Evolutionary conservation across 2,329 filamentous ascomycete species (phyloP).

Genomic region (Aspergillus novofumigatus): DNA sequence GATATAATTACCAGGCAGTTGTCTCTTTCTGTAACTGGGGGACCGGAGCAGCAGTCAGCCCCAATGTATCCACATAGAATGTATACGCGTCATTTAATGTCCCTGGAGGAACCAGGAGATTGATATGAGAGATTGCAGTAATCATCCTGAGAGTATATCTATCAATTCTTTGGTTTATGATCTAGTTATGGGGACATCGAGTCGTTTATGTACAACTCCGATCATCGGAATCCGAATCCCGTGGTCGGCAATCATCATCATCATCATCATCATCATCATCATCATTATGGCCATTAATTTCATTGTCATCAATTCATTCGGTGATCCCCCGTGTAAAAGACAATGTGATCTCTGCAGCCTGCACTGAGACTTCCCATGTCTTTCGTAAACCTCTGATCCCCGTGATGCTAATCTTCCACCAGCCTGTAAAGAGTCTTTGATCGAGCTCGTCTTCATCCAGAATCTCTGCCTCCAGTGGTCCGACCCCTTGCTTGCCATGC

Average conservation of each 20-base stretch:
- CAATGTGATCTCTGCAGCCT: background rate
- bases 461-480: too few species aligned
- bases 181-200: background rate
- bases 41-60: constrained; percentile 50
- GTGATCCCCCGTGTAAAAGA: background rate
- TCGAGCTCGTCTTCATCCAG: too few species aligned
- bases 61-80: constrained; percentile 56
- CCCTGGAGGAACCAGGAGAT: constrained; percentile 53
- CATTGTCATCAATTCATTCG: background rate
- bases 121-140: constrained; percentile 54
- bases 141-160: constrained; percentile 40
- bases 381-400: too few species aligned
- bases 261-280: background rate
- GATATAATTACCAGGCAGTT: constrained; percentile 49
- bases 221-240: background rate
- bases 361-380: too few species aligned
- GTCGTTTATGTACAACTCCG: background rate
- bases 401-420: too few species aligned
- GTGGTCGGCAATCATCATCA: background rate
- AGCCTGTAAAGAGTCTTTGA: too few species aligned
- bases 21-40: constrained; percentile 49
- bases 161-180: background rate
- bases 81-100: constrained; percentile 49
- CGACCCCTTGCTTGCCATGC: too few species aligned
- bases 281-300: background rate